Evolutionary conservation across 306 rosid genomes (phyloP).

Genomic region (Quercus robur): DNA sequence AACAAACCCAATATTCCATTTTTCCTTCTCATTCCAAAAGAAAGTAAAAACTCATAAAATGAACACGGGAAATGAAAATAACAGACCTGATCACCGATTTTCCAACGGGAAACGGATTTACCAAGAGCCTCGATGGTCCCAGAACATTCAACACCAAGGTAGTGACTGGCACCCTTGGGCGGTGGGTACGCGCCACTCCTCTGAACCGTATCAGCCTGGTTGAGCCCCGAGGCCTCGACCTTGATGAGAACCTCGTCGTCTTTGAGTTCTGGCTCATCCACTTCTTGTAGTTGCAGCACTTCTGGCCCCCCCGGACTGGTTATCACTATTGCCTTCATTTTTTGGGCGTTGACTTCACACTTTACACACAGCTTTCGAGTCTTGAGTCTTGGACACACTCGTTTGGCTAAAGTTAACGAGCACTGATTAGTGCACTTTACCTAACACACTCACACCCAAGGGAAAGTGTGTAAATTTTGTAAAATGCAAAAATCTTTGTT

Average conservation of each 20-base stretch:
- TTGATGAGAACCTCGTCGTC: conserved; percentile 72
- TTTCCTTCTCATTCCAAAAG: too few species aligned
- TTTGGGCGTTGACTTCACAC: background rate
- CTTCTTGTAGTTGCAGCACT: conserved; percentile 61
- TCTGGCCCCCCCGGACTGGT: conserved; percentile 69
- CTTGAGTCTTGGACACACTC: too few species aligned
- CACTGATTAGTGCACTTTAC: too few species aligned
- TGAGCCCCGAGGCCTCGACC: conserved; percentile 75
- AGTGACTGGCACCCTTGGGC: conserved; percentile 70
- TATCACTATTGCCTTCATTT: conserved; percentile 78
- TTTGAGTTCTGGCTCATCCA: conserved; percentile 55
- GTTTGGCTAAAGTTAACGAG: too few species aligned
- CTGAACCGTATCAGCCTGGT: conserved; percentile 74
- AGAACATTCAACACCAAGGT: conserved; percentile 83
- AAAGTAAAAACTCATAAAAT: too few species aligned
- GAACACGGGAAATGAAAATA: too few species aligned
- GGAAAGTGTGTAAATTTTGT: too few species aligned
- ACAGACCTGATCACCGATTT: conserved; percentile 77
- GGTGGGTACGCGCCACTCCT: conserved; percentile 71
- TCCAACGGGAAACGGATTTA: conserved; percentile 65
- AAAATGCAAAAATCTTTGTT: too few species aligned
- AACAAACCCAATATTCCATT: too few species aligned
- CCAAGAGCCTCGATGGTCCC: conserved; percentile 69
- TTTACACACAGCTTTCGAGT: too few species aligned
- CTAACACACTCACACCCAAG: too few species aligned